Evolutionary conservation across 1,284 basidiomycete genomes (phyloP), one percentile per base, ranked within the genome.

Genomic region (Malassezia equina): DNA sequence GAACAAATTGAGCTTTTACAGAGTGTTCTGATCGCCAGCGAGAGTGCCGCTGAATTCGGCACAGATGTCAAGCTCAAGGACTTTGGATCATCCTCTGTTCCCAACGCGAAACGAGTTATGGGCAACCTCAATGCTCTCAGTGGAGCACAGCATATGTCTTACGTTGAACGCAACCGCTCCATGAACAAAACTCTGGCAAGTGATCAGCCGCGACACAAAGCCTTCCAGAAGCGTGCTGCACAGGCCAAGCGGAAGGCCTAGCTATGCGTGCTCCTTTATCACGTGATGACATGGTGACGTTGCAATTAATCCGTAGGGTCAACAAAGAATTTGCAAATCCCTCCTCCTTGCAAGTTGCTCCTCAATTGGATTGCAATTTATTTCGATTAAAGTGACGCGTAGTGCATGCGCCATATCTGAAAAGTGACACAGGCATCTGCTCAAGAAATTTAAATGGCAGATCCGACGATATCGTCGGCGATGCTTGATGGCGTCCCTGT

Each of bases 1-100:
- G 87, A 94, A 73, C 94, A 98, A 78, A 93, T 98, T 61, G 90
- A 94, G 73, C 81, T 98, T 17, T 80, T 99, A 32, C 65, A 88
- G 59, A 86, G 88, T 12, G 91, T 98, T 19, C 80, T 98, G 12
- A 82, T 91, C 60, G 87, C 90, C 40, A 90, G 87, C 74, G 90
- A 94, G 75, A 86, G 84, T 62, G 89, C 87, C 67, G 89, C 88
- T 11, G 88, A 93, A 68, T 81, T 90, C 43, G 90, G 88, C 36
- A 81, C 83, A 23, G 90, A 93, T 72, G 82, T 90, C 58, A 80
- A 81, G 57, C 85, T 62, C 4, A 62, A 59, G 29, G 69, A 68
- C 34, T 24, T 33, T 23, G 51, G 51, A 5, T 43, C 33, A 11
- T 47, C 56, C 11, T 43, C 11, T 34, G 56, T 12, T 21, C 55